phyloP scores from a whole-genome alignment of 345 rosid species.

The Ricinus communis region DNA sequence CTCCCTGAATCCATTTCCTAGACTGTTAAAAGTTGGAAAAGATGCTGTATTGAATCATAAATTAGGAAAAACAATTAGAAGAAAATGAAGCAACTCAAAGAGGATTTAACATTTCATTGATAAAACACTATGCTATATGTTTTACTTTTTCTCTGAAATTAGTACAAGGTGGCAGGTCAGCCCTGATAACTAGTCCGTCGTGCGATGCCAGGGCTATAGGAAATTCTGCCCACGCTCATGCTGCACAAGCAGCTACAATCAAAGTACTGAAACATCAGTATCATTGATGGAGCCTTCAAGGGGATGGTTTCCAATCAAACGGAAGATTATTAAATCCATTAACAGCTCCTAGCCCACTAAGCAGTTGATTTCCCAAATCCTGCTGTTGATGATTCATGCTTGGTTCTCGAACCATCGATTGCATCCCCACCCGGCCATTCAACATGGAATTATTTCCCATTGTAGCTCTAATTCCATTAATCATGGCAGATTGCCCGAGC shows the following conservation, averaged over 20 bases:
- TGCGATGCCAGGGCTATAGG: conserved; percentile 29
- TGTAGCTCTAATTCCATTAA: conserved; percentile 65
- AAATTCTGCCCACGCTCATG: conserved; percentile 30
- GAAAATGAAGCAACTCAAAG: conserved; percentile 31
- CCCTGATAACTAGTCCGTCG: conserved; percentile 28
- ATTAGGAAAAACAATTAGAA: conserved; percentile 22
- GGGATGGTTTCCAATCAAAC: conserved; percentile 78
- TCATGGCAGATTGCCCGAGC: conserved; percentile 53
- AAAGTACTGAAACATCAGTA: conserved; percentile 21
- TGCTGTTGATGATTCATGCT: conserved; percentile 66
- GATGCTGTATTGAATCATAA: conserved; percentile 16
- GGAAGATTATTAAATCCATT: conserved; percentile 73
- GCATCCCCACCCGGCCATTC: conserved; percentile 72
- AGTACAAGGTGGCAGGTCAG: conserved; percentile 45
- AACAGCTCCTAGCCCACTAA: conserved; percentile 68
- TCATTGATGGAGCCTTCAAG: conserved; percentile 26
- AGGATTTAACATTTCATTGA: conserved; percentile 44
- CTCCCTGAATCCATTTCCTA: conserved; percentile 9
- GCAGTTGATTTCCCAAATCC: conserved; percentile 77
- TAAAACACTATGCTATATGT: conserved; percentile 52
- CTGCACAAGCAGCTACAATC: conserved; percentile 36
- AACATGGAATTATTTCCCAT: conserved; percentile 56
- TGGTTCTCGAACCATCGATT: conserved; percentile 56
- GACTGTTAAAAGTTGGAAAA: neutral
- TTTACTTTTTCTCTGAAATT: conserved; percentile 43